Base-by-base conservation (phyloP, 768 basidiomycete species). In the Russula brevipes region DNA sequence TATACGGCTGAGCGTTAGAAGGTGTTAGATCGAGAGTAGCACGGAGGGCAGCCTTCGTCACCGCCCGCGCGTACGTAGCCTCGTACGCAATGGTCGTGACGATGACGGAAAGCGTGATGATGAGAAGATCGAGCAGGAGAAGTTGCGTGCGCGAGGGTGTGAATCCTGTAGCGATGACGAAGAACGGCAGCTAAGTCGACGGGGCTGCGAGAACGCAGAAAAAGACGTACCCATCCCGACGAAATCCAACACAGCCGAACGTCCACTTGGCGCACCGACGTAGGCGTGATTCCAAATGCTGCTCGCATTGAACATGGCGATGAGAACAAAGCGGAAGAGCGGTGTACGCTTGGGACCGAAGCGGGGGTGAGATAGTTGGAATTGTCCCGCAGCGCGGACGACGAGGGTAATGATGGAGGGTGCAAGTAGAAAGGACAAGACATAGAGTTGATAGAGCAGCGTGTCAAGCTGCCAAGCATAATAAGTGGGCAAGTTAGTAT, bases 401-500 rank as follows among this genome's bases (percentile, higher is more conserved):
- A 85, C 54, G 66, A 81, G 80, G 14, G 80, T 72, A 78, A 80
- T 79, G 61, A 90, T 69, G 38, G 85, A 80, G 8, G 90, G 89
- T 4, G 88, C 85, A 38, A 88, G 78, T 74, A 91, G 82, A 79
- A 89, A 91, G 47, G 89, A 91, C 61, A 91, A 72, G 55, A 84
- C 80, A 73, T 88, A 83, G 65, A 92, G 76, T 71, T 90, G 87
- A 75, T 87, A 87, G 63, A 88, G 77, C 38, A 90, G 75, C 62
- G 79, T 74, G 73, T 91, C 86, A 72, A 91, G 80, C 90, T 91
- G 69, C 10, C 52, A 8, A 19, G 52, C 54, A 31, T 11, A 56
- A 54, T 33, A 38, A 57, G 47, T 54, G 44, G 57, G 65, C 49
- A 67, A 42, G 59, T 66, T 24, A 56, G 68, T 57, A 49, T 63